phyloP scores from a whole-genome alignment of 2,329 filamentous ascomycete species.

The Cytospora piceae region DNA sequence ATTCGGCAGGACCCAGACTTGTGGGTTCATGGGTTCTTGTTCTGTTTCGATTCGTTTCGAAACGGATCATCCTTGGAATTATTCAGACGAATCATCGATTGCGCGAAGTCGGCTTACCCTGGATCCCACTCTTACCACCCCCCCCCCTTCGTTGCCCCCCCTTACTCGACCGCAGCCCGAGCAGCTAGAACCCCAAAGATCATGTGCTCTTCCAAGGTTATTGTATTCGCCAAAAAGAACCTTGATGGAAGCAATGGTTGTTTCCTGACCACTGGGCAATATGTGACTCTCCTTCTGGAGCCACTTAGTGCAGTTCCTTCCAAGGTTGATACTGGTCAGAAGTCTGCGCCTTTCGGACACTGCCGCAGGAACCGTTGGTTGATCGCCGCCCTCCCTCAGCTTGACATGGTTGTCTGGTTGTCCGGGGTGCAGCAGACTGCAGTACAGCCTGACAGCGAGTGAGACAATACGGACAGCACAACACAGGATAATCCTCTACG shows the following conservation, averaged over 20 bases:
- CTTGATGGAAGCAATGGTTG: neutral
- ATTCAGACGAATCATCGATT: constrained; percentile 4
- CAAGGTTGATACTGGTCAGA: neutral
- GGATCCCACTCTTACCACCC: neutral
- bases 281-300: neutral
- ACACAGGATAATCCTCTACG: neutral
- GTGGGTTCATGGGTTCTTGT: neutral
- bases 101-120: neutral
- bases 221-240: neutral
- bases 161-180: neutral
- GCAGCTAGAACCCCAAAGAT: neutral
- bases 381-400: constrained; percentile 15
- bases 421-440: constrained; percentile 5
- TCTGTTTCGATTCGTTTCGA: constrained; percentile 8
- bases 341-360: constrained; percentile 7
- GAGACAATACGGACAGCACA: neutral
- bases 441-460: neutral
- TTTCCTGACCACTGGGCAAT: neutral
- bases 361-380: constrained; percentile 20
- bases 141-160: neutral
- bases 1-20: constrained; percentile 11
- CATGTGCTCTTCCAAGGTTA: neutral
- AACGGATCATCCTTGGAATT: constrained; percentile 14
- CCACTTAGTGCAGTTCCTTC: neutral
- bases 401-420: constrained; percentile 15